These are phyloP conservation scores for Apophysomyces variabilis DNA, from an alignment of 371 early-diverging fungal species.

Conservation along the genomic window DNA sequence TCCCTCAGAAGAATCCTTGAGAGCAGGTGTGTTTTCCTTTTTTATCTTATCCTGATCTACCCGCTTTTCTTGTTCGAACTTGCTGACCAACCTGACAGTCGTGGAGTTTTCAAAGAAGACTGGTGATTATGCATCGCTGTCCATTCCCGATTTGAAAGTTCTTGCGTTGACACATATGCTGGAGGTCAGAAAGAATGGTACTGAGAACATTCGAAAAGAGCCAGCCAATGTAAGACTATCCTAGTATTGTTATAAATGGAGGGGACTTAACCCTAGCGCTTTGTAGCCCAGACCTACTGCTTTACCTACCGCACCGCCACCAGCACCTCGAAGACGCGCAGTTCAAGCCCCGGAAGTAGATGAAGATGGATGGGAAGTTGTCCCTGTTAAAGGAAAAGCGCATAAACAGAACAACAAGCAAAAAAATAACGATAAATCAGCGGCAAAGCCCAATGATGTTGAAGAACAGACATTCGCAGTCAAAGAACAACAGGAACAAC, in stretches of 20 bases:
- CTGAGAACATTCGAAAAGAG: constrained; percentile 63
- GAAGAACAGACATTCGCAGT: neutral
- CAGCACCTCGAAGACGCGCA: constrained; percentile 15
- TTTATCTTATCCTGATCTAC: neutral
- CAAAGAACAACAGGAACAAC: neutral
- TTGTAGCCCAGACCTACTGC: constrained; percentile 41
- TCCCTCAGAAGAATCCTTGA: constrained; percentile 81
- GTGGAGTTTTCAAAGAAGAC: constrained; percentile 88
- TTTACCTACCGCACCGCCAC: constrained; percentile 51
- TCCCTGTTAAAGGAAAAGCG: constrained; percentile 33
- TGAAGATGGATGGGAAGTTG: constrained; percentile 60
- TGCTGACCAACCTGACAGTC: constrained; percentile 46
- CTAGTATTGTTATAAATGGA: neutral
- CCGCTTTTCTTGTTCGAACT: neutral
- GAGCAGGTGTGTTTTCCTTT: constrained; percentile 57
- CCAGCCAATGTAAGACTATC: constrained; percentile 50
- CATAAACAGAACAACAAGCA: constrained; percentile 10
- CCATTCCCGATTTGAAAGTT: constrained; percentile 87
- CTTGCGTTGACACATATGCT: constrained; percentile 89
- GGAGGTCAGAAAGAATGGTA: constrained; percentile 76
- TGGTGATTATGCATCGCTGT: constrained; percentile 88
- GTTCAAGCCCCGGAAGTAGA: constrained; percentile 30
- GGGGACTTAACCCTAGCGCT: neutral
- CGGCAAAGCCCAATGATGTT: constrained; percentile 15
- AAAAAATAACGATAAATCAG: constrained; percentile 21